Evolutionary conservation across 345 rosid species (phyloP), one percentile per base, ranked within the genome.

Genomic region (Linum tenue): DNA sequence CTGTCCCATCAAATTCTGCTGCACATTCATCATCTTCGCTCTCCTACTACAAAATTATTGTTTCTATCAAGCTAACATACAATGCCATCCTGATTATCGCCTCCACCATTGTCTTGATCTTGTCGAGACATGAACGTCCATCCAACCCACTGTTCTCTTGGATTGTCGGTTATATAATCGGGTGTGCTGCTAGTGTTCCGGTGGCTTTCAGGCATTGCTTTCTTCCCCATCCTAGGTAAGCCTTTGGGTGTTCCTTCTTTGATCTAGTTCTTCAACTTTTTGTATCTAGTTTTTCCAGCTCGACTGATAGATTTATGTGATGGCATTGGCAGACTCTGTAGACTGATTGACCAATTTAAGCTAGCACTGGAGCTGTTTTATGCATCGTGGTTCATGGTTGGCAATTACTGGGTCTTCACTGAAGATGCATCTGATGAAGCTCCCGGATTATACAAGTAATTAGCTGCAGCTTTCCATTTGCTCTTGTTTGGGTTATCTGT

Each of bases 101-200:
- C 38, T 73, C 69, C 14, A 31, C 56, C 61, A 42, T 70, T 64
- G 66, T 68, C 16, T 37, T 73, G 56, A 16, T 60, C 37, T 59
- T 43, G 39, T 69, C 70, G 0, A 69, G 70, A 48, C 64, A 73
- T 60, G 72, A 73, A 48, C 68, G 62, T 53, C 36, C 73, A 12
- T 62, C 16, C 0, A 40, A 62, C 69, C 73, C 72, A 37, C 60
- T 73, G 66, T 42, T 59, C 40, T 37, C 55, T 41, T 73, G 77
- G 77, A 59, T 73, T 31, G 41, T 56, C 7, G 66, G 66, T 68
- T 68, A 69, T 15, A 41, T 66, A 5, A 67, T 36, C 5, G 77
- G 69, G 14, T 60, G 73, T 64, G 77, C 66, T 36, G 63, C 66
- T 4, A 41, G 59, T 37, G 39, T 73, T 69, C 77, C 77, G 5